Conservation (phyloP, 2,329 filamentous ascomycete genomes). For the Tolypocladium tropicale region DNA sequence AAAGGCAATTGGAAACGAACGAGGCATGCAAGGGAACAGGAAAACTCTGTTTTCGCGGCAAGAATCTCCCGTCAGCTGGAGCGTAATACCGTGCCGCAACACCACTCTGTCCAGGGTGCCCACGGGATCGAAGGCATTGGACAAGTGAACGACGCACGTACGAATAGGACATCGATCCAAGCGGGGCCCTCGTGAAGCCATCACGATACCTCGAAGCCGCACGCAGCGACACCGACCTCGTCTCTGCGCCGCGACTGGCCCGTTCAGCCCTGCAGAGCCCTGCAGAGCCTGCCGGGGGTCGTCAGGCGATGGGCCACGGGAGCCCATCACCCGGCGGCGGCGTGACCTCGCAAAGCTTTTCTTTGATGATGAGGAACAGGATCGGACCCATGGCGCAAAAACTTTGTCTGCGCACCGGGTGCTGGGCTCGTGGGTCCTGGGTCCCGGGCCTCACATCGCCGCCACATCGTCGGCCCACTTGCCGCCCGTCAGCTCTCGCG, state of each 20-base stretch:
- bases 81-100: not conserved
- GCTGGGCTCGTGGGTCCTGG: not conserved
- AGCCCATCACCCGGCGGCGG: not conserved
- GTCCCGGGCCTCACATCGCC: not conserved
- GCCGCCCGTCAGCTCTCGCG: not conserved
- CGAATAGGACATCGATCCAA: not conserved
- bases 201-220: not conserved
- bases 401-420: not conserved
- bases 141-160: not conserved
- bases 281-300: not conserved
- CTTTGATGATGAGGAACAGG: not conserved
- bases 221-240: not conserved
- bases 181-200: not conserved
- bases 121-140: not conserved
- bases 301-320: not conserved
- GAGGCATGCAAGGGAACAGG: not conserved
- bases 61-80: not conserved
- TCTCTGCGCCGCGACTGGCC: not conserved
- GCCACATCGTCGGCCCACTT: not conserved
- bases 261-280: too few relatives aligned
- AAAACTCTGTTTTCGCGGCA: not conserved
- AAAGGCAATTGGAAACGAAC: not conserved
- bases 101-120: not conserved
- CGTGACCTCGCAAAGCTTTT: not conserved
- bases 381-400: not conserved